Conservation (phyloP, 257 asterid genomes). For the Solanum pimpinellifolium region DNA sequence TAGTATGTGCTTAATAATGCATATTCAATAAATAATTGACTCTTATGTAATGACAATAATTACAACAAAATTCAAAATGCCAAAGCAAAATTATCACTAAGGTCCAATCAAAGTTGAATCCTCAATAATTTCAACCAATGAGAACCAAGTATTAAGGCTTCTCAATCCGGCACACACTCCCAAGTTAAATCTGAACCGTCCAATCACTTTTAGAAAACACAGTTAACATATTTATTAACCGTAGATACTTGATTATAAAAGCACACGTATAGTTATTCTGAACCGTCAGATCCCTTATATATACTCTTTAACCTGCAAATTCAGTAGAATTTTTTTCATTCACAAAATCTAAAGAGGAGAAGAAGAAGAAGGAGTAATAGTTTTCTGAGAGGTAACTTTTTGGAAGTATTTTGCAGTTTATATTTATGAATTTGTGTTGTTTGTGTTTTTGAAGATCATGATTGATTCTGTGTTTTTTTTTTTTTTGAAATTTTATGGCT, state of each 20-base stretch:
- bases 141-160: not conserved
- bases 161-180: conserved; percentile 25
- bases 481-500: not conserved
- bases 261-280: conserved; percentile 18
- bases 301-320: not conserved
- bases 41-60: too few relatives aligned
- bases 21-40: too few relatives aligned
- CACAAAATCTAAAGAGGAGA: not conserved
- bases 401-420: not conserved
- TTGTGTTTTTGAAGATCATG: not conserved
- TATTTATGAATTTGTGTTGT: not conserved
- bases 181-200: conserved; percentile 27
- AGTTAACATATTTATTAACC: conserved; percentile 11
- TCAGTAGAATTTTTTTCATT: not conserved
- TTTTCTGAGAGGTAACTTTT: conserved; percentile 9
- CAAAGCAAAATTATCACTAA: not conserved
- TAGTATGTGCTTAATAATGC: too few relatives aligned
- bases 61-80: not conserved
- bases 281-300: conserved; percentile 41
- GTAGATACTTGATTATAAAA: conserved; percentile 18
- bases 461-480: not conserved
- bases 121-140: conserved; percentile 16
- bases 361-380: not conserved
- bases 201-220: conserved; percentile 41
- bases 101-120: not conserved